Evolutionary conservation across 257 asterid species (phyloP).

Genomic region (Ilex asprella): DNA sequence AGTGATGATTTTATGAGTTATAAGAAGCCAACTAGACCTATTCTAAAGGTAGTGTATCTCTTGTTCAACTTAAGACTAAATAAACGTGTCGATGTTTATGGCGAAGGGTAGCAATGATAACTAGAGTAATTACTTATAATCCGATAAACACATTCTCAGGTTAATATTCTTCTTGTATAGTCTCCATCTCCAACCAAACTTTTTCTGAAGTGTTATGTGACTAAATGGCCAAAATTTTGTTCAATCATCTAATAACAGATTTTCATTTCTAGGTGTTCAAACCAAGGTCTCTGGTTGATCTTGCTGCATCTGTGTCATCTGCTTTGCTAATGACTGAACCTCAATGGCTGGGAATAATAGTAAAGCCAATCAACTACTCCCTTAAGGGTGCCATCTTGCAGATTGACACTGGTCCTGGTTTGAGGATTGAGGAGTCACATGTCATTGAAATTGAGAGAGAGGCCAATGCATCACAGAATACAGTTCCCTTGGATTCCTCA

Average conservation of each 20-base stretch:
- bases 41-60: constrained; percentile 62
- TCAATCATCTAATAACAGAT: constrained; percentile 7
- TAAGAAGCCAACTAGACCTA: constrained; percentile 93
- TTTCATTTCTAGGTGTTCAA: constrained; percentile 57
- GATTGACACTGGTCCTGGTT: constrained; percentile 93
- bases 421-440: constrained; percentile 63
- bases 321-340: constrained; percentile 89
- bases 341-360: constrained; percentile 91
- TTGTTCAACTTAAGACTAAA: constrained; percentile 10
- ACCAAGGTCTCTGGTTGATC: constrained; percentile 95
- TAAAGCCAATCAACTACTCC: constrained; percentile 72
- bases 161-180: too few species aligned
- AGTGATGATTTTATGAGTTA: constrained; percentile 94
- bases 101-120: too few species aligned
- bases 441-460: constrained; percentile 80
- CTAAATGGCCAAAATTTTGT: not conserved
- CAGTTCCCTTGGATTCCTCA: constrained; percentile 18
- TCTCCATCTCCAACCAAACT: too few species aligned
- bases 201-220: too few species aligned
- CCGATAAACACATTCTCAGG: too few species aligned
- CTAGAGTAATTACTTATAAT: too few species aligned
- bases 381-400: constrained; percentile 87
- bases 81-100: not conserved
- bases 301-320: constrained; percentile 90
- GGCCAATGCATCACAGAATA: constrained; percentile 26